Conservation (phyloP, 78 protist species). For the Monosiga brevicollis region DNA sequence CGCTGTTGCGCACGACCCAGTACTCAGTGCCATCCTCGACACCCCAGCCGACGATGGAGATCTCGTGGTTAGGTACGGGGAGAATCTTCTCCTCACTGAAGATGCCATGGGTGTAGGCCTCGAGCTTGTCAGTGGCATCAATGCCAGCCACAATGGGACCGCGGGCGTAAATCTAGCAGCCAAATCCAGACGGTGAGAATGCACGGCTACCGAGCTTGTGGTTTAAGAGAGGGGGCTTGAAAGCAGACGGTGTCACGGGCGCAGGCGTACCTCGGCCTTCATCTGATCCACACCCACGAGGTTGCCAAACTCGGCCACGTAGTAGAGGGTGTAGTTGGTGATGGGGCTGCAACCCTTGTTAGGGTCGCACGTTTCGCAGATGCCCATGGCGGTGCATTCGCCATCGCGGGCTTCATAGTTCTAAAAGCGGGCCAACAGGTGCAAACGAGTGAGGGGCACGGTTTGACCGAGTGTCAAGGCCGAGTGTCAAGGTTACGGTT, state of each 20-base stretch:
- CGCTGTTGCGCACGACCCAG: slow-evolving; percentile 59
- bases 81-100: slow-evolving; percentile 11
- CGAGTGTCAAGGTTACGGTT: too few species aligned
- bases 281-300: slow-evolving; percentile 32
- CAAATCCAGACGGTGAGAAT: not conserved
- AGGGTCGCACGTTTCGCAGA: slow-evolving; percentile 15
- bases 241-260: not conserved
- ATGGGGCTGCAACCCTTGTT: slow-evolving; percentile 2
- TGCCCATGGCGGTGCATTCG: not conserved
- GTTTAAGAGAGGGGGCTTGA: too few species aligned
- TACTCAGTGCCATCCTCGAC: slow-evolving; percentile 20
- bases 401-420: slow-evolving; percentile 8
- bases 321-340: not conserved
- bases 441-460: too few species aligned
- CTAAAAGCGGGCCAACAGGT: too few species aligned
- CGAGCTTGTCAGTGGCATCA: slow-evolving; percentile 27
- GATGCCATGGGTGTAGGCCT: slow-evolving; percentile 35
- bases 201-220: not conserved
- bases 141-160: slow-evolving; percentile 47
- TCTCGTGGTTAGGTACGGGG: slow-evolving; percentile 32
- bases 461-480: too few species aligned
- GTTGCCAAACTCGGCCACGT: slow-evolving; percentile 31
- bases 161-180: slow-evolving; percentile 27
- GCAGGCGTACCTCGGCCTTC: slow-evolving; percentile 4
- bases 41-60: slow-evolving; percentile 66